Evolutionary conservation across 352 stramenopile species (phyloP), one percentile per base, ranked within the genome.

Genomic region (Phytophthora tentaculata): DNA sequence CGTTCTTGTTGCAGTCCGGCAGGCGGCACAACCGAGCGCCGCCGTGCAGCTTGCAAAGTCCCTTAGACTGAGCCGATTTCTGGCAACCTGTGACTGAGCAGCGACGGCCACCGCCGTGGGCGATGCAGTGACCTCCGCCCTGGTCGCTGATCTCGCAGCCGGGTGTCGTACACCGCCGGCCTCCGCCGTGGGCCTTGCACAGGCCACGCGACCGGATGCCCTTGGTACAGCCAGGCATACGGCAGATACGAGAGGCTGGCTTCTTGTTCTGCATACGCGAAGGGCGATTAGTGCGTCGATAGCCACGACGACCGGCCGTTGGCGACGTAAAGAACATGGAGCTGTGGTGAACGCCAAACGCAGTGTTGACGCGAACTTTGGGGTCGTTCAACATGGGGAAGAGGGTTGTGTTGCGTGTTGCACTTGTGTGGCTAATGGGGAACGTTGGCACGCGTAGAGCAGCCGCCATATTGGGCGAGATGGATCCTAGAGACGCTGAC

Each of bases 141-240:
- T 96, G 89, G 78, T 96, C 89, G 62, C 81, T 91, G 69, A 95
- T 95, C 35, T 88, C 78, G 66, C 89, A 96, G 5, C 84, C 86
- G 1, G 83, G 80, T 8, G 88, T 92, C 49, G 76, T 81, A 71
- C 89, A 97, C 12, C 83, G 80, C 22, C 88, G 84, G 1, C 89
- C 89, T 26, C 89, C 89, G 13, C 89, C 89, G 72, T 97, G 89
- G 7, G 79, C 86, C 53, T 95, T 95, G 78, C 89, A 97, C 28
- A 96, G 75, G 0, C 89, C 89, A 4, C 84, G 78, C 41, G 88
- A 96, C 24, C 86, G 86, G 56, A 94, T 92, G 19, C 86, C 84
- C 69, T 94, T 94, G n/a, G 74, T 88, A 68, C 88, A 96, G 2
- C 80, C 83, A 8, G 73, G 54, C 64, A 94, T 81, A 45, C 86